Evolutionary conservation across 23 red algal genomes (phyloP).

Genomic region (Gracilaria gracilis): DNA sequence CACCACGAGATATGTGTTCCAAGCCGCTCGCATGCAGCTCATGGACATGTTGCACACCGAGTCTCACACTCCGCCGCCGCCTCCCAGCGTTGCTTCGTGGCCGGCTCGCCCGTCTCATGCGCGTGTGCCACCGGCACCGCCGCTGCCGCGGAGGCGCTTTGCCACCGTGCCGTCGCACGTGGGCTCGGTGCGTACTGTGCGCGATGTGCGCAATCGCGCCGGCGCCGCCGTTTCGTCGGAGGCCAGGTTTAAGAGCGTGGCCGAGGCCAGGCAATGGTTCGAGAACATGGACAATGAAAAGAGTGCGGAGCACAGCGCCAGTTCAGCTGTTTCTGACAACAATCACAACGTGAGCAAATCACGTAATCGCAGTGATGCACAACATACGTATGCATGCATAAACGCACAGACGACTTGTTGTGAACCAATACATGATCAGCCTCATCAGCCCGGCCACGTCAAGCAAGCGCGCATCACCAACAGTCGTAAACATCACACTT

Average conservation of each 20-base stretch:
- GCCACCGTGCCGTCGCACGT: too few relatives aligned
- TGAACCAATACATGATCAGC: too few relatives aligned
- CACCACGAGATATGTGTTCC: not conserved
- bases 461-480: too few relatives aligned
- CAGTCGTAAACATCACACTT: not conserved
- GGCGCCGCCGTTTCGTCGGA: not conserved
- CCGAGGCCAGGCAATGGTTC: not conserved
- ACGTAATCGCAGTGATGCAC: not conserved
- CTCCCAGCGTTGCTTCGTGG: not conserved
- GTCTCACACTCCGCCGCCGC: not conserved
- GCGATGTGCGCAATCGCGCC: not conserved
- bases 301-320: not conserved
- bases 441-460: too few relatives aligned
- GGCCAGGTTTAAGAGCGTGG: not conserved
- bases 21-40: slow-evolving; percentile 10
- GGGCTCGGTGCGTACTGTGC: not conserved
- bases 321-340: slow-evolving; percentile 26
- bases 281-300: not conserved
- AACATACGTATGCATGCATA: not conserved
- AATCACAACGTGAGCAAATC: not conserved
- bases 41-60: slow-evolving; percentile 1
- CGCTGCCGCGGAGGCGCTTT: not conserved
- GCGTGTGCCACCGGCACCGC: not conserved
- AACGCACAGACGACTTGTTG: too few relatives aligned
- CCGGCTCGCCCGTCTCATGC: not conserved